Percentiles rank a stretch among this genome's conserved stretches.
phyloP scores from a whole-genome alignment of 148 eudicot genomes.

The Rhododendron simsii region DNA sequence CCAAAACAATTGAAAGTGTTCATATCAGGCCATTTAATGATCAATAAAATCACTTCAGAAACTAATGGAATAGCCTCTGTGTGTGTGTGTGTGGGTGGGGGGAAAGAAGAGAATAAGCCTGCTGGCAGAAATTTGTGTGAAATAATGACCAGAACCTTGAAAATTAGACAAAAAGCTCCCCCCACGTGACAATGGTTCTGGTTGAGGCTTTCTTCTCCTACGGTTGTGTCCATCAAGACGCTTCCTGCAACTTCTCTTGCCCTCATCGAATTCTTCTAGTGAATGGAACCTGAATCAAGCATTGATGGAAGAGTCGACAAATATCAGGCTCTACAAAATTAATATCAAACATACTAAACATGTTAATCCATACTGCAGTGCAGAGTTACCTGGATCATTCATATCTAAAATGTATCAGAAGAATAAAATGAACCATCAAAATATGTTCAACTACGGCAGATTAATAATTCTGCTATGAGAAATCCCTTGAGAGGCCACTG shows the following conservation, averaged over 20 bases:
- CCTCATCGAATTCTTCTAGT: slow-evolving; percentile 28
- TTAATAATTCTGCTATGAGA: background rate
- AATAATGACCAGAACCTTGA: slow-evolving; percentile 11
- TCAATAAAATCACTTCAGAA: background rate
- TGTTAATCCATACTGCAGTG: background rate
- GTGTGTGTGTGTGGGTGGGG: too few species aligned
- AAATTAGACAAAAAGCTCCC: slow-evolving; percentile 7
- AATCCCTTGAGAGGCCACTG: background rate
- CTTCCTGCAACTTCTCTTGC: slow-evolving; percentile 30
- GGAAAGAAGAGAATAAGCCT: background rate
- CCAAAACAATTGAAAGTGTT: background rate
- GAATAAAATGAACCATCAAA: background rate
- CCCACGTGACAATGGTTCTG: slow-evolving; percentile 11
- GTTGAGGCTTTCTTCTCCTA: slow-evolving; percentile 26
- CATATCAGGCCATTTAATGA: background rate
- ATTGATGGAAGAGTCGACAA: background rate
- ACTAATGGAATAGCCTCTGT: background rate
- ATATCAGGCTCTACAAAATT: background rate
- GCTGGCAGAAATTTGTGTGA: background rate
- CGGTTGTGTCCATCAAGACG: slow-evolving; percentile 31
- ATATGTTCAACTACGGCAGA: background rate
- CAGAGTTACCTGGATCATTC: background rate
- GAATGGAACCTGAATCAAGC: slow-evolving; percentile 21
- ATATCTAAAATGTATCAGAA: background rate
- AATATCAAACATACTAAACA: background rate